Evolutionary conservation across 495 filamentous ascomycete genomes (phyloP), one percentile per base, ranked within the genome.

Genomic region (Cenococcum geophilum): DNA sequence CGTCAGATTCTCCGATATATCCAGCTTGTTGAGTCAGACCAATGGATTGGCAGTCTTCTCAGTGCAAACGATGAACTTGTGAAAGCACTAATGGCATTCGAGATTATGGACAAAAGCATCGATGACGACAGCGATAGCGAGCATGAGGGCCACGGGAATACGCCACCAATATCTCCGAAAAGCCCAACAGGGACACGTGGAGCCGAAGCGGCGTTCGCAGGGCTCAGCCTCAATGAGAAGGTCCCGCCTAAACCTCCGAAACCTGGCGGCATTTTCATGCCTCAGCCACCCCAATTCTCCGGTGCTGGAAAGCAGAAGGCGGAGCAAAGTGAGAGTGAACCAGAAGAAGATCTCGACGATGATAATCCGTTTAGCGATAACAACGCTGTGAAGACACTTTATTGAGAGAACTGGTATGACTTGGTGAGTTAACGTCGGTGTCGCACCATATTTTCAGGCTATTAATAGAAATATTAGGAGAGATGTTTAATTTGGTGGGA

Each of bases 121-220:
- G 92, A 97, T 62, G 91, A 95, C 52, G 93, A 99, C 73, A 95
- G 90, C 66, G 95, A 99, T 70, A 96, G 90, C 54, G 95, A 97
- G 52, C 61, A 72, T 69, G 55, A 72, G 83, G 22, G 79, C 79
- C 21, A 50, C 16, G 11, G 12, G 18, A 8, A 25, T 20, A 21
- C 34, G 16, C 18, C 58, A 51, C 5, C 49, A 22, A n/a, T 40
- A 25, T 14, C 36, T 32, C 18, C 51, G 8, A 22, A 61, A 14
- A 9, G 27, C 18, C 34, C n/a, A 9, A 21, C 50, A 36, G 21
- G 34, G 14, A 27, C 53, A n/a, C 64, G 58, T 23, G 58, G 51
- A 12, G 60, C 58, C 14, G 60, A 65, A 37, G 55, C 57, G 23
- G 57, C 58, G 22, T 62, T 75, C 36, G 73, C 70, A 16, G 71